Evolutionary conservation across 768 basidiomycete species (phyloP), one percentile per base, ranked within the genome.

Genomic region (Leccinum truebloodii): DNA sequence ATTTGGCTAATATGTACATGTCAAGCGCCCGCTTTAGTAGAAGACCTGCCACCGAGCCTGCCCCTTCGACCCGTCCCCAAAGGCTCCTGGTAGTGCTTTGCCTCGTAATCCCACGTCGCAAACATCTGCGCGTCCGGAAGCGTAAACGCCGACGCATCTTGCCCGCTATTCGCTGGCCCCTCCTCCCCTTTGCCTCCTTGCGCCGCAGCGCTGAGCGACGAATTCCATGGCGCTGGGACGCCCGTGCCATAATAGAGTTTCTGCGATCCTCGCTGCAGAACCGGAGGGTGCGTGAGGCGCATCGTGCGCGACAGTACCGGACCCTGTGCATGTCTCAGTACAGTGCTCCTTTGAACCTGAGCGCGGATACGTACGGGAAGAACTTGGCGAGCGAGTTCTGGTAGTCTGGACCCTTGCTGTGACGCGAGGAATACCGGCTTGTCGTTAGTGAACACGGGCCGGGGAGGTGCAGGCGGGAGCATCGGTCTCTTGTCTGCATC

Each of bases 401-500:
- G 88, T 50, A 92, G 78, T 57, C 87, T 77, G 13, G 86, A 86
- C 1, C 77, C 76, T 63, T 90, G 88, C 57, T 87, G 81, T 57
- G 83, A 85, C 22, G 87, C 78, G 26, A 87, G 79, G 2, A 89
- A 87, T 2, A 86, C 80, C 28, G 94, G 75, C 50, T 84, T 80
- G 59, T 83, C 80, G 57, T 76, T 74, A 32, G 73, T 71, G 35
- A 83, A 80, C 51, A 80, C 71, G 6, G 78, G 66, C 4, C 78
- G 68, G 13, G 80, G 74, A 5, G 75, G 73, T 0, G 74, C 75
- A 9, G 69, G 66, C 0, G 81, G 81, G 67, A 69, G 71, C 53
- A 69, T 48, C 1, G 50, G 55, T 39, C 63, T 57, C 16, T 75
- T 75, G 18, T 88, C 88, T 30, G 81, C 77, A 62, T 85, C 87